Percentiles rank a stretch among this genome's conserved stretches.
Evolutionary conservation across 164 flowering plant species (phyloP).

Genomic region (Stephania cephalantha): DNA sequence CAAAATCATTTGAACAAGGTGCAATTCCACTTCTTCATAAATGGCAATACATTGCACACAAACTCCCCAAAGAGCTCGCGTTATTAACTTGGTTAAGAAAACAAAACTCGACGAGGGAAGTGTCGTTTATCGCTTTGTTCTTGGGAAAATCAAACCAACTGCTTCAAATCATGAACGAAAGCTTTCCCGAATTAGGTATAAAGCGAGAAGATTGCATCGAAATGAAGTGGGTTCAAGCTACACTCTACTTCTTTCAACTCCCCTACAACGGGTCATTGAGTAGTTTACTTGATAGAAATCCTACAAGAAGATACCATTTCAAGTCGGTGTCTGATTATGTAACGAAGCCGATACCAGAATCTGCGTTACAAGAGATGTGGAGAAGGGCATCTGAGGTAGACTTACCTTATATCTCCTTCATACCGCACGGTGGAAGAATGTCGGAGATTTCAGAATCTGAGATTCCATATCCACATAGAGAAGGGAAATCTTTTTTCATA

Average conservation of each 20-base stretch:
- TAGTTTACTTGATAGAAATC: background rate
- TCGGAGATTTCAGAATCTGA: background rate
- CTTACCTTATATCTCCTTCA: background rate
- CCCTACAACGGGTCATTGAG: background rate
- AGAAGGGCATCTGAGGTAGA: background rate
- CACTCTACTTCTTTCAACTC: background rate
- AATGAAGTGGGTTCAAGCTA: background rate
- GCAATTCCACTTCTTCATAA: too few relatives aligned
- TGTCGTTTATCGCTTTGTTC: background rate
- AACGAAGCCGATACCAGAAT: conserved; percentile 7
- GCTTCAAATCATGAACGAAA: background rate
- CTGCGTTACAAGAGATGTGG: conserved; percentile 16
- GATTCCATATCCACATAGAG: conserved; percentile 23
- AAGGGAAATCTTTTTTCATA: conserved; percentile 11
- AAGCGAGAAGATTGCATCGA: background rate
- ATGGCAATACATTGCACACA: background rate
- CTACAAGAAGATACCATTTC: background rate
- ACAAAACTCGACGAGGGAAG: too few relatives aligned
- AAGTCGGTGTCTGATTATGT: conserved; percentile 13
- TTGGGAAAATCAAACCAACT: background rate
- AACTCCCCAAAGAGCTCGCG: background rate
- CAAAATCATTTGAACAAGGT: too few relatives aligned
- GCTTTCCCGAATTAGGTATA: conserved; percentile 8
- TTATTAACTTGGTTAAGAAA: too few relatives aligned
- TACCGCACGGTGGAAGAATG: background rate